Evolutionary conservation across 192 early-diverging fungal species (phyloP).

Genomic region (Entomortierella beljakovae): DNA sequence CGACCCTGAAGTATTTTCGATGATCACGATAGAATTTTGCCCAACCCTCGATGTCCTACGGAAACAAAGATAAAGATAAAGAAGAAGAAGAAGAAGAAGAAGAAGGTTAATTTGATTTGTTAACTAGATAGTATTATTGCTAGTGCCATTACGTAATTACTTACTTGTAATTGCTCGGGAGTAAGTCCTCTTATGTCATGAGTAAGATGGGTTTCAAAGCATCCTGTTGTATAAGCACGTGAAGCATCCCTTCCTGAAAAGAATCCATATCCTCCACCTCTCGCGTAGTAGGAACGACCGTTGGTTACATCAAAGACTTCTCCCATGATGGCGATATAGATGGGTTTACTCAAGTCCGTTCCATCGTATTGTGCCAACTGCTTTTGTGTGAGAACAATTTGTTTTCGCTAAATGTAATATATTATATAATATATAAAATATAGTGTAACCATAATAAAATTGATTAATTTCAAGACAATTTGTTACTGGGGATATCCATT

Average conservation of each 20-base stretch:
- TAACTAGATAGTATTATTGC: slow-evolving; percentile 1
- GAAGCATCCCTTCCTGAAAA: slow-evolving; percentile 95
- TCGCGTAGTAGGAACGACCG: slow-evolving; percentile 80
- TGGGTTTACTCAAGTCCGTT: slow-evolving; percentile 77
- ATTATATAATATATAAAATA: background rate
- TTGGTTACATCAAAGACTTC: slow-evolving; percentile 94
- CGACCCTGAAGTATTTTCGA: slow-evolving; percentile 89
- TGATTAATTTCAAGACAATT: background rate
- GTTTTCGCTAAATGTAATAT: slow-evolving; percentile 49
- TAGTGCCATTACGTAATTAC: background rate
- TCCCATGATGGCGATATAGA: slow-evolving; percentile 94
- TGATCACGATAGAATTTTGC: slow-evolving; percentile 89
- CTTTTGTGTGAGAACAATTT: slow-evolving; percentile 76
- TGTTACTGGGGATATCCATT: background rate
- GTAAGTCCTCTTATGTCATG: slow-evolving; percentile 93
- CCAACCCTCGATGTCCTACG: slow-evolving; percentile 82
- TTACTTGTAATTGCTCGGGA: slow-evolving; percentile 33
- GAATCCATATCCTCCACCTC: slow-evolving; percentile 83
- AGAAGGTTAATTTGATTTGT: background rate
- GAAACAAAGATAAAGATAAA: background rate
- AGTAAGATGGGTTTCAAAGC: slow-evolving; percentile 92
- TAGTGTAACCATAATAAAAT: background rate
- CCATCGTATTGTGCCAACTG: slow-evolving; percentile 91
- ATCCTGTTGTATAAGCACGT: slow-evolving; percentile 95
- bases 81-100: slow-evolving; percentile 17